These are phyloP conservation scores for Toxicodendron radicans DNA, from an alignment of 345 rosid genomes.

Conservation along the genomic window DNA sequence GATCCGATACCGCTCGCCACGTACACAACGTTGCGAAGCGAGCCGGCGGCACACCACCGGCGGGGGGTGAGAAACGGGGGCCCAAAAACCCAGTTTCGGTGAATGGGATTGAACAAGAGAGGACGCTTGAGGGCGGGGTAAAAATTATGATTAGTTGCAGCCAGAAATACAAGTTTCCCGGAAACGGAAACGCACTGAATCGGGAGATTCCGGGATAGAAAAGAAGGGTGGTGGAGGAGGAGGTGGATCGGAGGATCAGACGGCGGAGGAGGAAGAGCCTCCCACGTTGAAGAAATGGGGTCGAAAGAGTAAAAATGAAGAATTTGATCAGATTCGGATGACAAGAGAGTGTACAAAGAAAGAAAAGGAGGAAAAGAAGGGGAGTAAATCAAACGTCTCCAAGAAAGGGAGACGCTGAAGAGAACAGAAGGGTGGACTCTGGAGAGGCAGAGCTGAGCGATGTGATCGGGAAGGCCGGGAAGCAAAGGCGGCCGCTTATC, in stretches of 20 bases:
- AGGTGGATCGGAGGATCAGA: constrained; percentile 39
- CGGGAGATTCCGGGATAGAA: constrained; percentile 44
- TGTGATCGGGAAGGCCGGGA: constrained; percentile 51
- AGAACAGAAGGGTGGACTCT: constrained; percentile 38
- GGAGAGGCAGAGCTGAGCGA: constrained; percentile 47
- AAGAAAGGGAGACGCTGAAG: constrained; percentile 49
- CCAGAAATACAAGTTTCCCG: constrained; percentile 39
- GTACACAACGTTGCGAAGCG: constrained; percentile 20
- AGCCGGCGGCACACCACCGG: constrained; percentile 58
- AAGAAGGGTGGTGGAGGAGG: constrained; percentile 47
- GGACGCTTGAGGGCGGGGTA: constrained; percentile 45
- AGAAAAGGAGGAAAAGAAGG: constrained; percentile 50
- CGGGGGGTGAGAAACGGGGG: constrained; percentile 42
- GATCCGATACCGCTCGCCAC: constrained; percentile 42
- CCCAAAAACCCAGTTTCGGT: constrained; percentile 37
- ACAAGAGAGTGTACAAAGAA: constrained; percentile 44
- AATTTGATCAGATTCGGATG: constrained; percentile 19
- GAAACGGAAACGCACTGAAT: constrained; percentile 44
- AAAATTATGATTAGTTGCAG: constrained; percentile 44
- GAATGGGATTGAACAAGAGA: constrained; percentile 41
- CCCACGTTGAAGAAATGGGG: constrained; percentile 43
- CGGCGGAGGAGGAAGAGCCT: constrained; percentile 41
- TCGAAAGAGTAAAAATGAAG: constrained; percentile 42
- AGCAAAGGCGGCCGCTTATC: constrained; percentile 28
- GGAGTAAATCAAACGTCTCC: constrained; percentile 54